Evolutionary conservation across 139 green algal species (phyloP).

Genomic region (Zygnema circumcarinatum): DNA sequence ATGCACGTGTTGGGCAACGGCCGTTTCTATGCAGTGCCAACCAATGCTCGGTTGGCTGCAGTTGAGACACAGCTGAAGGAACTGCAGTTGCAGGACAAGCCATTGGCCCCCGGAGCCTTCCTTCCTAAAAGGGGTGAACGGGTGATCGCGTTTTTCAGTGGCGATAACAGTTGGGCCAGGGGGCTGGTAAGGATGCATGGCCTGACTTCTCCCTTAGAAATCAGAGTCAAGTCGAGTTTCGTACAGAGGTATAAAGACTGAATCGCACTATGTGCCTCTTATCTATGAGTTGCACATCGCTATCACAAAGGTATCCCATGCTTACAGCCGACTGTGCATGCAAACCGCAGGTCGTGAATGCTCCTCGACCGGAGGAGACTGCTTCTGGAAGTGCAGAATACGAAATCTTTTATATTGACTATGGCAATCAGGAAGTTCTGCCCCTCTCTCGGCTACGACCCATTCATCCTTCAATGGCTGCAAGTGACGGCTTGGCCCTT

Average conservation of each 20-base stretch:
- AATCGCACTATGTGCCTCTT: too few relatives aligned
- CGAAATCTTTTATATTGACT: slow-evolving; percentile 88
- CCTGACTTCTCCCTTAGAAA: background rate
- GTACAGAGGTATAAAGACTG: too few relatives aligned
- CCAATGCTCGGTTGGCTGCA: background rate
- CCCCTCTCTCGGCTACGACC: slow-evolving; percentile 41
- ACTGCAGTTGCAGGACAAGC: slow-evolving; percentile 42
- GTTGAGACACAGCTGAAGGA: slow-evolving; percentile 43
- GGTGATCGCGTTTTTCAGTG: slow-evolving; percentile 50
- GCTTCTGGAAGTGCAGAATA: slow-evolving; percentile 10
- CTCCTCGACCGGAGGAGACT: background rate
- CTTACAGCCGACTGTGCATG: too few relatives aligned
- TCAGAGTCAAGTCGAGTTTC: too few relatives aligned
- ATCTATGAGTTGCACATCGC: too few relatives aligned
- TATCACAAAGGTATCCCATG: too few relatives aligned
- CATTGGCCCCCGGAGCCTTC: slow-evolving; percentile 24
- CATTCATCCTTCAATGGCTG: background rate
- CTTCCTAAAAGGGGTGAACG: slow-evolving; percentile 54
- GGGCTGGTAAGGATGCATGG: slow-evolving; percentile 32
- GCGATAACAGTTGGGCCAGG: slow-evolving; percentile 52
- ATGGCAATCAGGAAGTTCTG: slow-evolving; percentile 83
- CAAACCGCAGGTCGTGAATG: slow-evolving; percentile 2
- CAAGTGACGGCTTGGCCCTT: slow-evolving; percentile 6
- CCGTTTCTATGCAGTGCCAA: slow-evolving; percentile 76
- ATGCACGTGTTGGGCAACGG: slow-evolving; percentile 80